phyloP scores from a whole-genome alignment of 352 stramenopile genomes.

The Globisporangium paroecandrum region DNA sequence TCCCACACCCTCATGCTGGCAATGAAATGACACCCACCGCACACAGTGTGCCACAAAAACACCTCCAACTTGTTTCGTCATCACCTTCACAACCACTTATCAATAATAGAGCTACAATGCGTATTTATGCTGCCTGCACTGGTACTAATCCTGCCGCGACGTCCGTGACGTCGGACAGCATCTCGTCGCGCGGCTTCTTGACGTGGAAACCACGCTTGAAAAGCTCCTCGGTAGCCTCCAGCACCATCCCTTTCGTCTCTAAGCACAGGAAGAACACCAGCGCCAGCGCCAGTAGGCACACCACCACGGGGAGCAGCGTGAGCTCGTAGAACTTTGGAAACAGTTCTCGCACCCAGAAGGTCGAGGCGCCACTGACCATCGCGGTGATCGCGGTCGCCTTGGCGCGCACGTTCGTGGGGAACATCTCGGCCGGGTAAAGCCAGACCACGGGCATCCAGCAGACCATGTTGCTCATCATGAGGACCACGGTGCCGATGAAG shows the following conservation, averaged over 20 bases:
- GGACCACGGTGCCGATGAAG: constrained; percentile 30
- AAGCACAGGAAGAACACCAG: constrained; percentile 51
- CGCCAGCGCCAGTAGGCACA: constrained; percentile 24
- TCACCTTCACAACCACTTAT: background rate
- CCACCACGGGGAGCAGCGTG: background rate
- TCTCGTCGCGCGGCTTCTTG: constrained; percentile 20
- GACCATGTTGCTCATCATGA: constrained; percentile 42
- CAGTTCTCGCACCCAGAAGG: constrained; percentile 16
- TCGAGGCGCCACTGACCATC: constrained; percentile 24
- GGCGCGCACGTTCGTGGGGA: constrained; percentile 44
- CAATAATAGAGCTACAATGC: background rate
- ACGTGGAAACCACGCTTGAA: constrained; percentile 34
- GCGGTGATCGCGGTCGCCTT: constrained; percentile 41
- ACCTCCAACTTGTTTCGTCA: too few relatives aligned
- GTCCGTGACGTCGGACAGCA: constrained; percentile 5
- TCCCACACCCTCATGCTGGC: too few relatives aligned
- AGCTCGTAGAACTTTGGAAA: constrained; percentile 14
- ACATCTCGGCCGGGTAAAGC: constrained; percentile 59
- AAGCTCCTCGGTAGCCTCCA: constrained; percentile 58
- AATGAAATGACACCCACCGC: background rate
- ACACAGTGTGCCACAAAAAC: too few relatives aligned
- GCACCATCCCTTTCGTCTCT: constrained; percentile 44
- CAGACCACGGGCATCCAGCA: constrained; percentile 46
- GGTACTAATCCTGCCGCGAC: background rate
- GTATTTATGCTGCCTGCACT: background rate